Evolutionary conservation across 106 monocot species (phyloP), one percentile per base, ranked within the genome.

Genomic region (Dioscorea zingiberensis): DNA sequence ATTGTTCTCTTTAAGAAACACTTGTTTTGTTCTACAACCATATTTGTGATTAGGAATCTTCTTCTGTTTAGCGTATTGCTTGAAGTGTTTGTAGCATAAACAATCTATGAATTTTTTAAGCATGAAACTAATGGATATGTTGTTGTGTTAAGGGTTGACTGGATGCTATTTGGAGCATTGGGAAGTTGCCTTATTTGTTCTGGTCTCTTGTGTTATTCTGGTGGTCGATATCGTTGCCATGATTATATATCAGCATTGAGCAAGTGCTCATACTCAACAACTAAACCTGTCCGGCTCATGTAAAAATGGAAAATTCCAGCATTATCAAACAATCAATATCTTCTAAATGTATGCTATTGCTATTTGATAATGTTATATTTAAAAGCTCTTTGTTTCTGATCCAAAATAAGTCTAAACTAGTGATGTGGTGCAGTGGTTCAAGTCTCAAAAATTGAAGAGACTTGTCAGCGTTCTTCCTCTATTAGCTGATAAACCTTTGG

Each of bases 211-310:
- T 63, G 44, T 62, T 98, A 92, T 55, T 81, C 79, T 74, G 81
- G 76, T 47, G 77, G 88, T 8, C 79, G 74, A 49, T 98, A 92
- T 72, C 67, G 62, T 28, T 98, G 97, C 64, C 81, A 86, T 80
- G 97, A 88, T 48, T 80, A 92, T 80, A 61, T 86, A 63, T 89
- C 97, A 59, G 97, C 88, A 29, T 98, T 92, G 97, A 86, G 92
- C 74, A 98, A 92, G 79, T 98, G 97, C 69, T 81, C 81, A 28
- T 98, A 82, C 71, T 77, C 88, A 44, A 88, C 86, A 4, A 76
- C 68, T 48, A 75, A 88, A 58, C 82, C 88, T 72, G 70, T 76
- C 12, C 88, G 97, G 17, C 58, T 84, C 18, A 81, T 86, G 71
- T 48, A 21, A 54, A 98, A 92, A 73, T 98, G 97, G 97, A 86